Conservation (phyloP, 2,329 filamentous ascomycete species). For the Fusarium austroafricanum region DNA sequence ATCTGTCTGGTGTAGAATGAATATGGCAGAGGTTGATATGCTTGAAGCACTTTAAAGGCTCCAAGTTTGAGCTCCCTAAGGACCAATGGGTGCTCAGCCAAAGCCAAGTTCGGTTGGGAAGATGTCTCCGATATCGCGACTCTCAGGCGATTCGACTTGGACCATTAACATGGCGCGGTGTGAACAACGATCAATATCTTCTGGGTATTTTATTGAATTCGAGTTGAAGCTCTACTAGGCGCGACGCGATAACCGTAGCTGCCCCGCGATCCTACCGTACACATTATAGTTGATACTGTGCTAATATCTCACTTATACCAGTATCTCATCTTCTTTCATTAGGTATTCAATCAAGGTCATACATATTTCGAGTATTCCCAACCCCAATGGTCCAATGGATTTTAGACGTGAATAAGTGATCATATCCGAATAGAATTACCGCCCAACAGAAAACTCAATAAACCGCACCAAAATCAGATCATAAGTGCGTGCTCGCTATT, state of each 20-base stretch:
- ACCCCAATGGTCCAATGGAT: background rate
- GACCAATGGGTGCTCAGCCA: conserved; percentile 1
- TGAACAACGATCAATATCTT: background rate
- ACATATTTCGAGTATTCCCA: background rate
- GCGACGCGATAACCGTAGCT: conserved; percentile 38
- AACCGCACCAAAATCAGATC: conserved; percentile 19
- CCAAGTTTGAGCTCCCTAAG: background rate
- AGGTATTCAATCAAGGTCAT: background rate
- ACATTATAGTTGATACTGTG: conserved; percentile 19
- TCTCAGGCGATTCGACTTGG: background rate
- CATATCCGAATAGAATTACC: conserved; percentile 4
- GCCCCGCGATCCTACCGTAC: conserved; percentile 41
- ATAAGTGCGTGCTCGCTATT: conserved; percentile 9
- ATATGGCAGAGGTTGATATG: background rate
- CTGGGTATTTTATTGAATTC: background rate
- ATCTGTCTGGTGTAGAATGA: background rate
- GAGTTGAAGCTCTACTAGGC: conserved; percentile 11
- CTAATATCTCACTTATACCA: conserved; percentile 1
- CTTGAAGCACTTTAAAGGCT: background rate
- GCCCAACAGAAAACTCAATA: background rate
- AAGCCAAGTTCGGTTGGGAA: conserved; percentile 3
- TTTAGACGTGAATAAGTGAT: background rate
- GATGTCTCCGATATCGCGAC: conserved; percentile 4
- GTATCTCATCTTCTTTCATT: background rate
- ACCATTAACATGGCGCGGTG: conserved; percentile 13